These are phyloP conservation scores for Zoysia matrella DNA, from an alignment of 202 grass and related monocot species.

Conservation along the genomic window DNA sequence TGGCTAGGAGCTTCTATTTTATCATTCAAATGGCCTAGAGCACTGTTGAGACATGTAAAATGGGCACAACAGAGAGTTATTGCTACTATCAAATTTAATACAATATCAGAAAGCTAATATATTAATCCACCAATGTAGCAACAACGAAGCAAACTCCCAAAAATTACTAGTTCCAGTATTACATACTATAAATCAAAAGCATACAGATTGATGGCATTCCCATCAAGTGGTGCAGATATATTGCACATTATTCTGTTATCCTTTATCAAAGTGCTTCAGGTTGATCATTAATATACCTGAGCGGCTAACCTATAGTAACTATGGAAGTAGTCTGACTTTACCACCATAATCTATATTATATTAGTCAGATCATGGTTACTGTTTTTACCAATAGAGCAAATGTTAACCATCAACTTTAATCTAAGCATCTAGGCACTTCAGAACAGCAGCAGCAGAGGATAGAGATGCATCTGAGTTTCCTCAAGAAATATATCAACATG, in stretches of 20 bases:
- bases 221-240: conserved; percentile 17
- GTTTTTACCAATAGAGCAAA: conserved; percentile 25
- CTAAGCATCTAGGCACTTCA: conserved; percentile 9
- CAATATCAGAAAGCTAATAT: conserved; percentile 1
- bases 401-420: neutral
- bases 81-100: conserved; percentile 19
- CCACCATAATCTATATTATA: neutral
- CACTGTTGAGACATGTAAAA: conserved; percentile 55
- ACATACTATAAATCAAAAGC: neutral
- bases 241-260: neutral
- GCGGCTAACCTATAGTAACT: neutral
- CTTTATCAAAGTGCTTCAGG: conserved; percentile 19
- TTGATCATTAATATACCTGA: conserved; percentile 13
- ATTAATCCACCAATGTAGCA: conserved; percentile 10
- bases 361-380: conserved; percentile 5
- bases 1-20: conserved; percentile 63
- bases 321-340: neutral
- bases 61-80: conserved; percentile 27
- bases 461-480: conserved; percentile 16
- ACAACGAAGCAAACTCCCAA: conserved; percentile 38
- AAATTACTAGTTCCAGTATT: conserved; percentile 10
- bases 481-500: conserved; percentile 6
- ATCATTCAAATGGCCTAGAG: conserved; percentile 64
- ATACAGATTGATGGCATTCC: neutral
- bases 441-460: neutral